phyloP scores from a whole-genome alignment of 805 yeast genomes.

The Lachancea lanzarotensis region DNA sequence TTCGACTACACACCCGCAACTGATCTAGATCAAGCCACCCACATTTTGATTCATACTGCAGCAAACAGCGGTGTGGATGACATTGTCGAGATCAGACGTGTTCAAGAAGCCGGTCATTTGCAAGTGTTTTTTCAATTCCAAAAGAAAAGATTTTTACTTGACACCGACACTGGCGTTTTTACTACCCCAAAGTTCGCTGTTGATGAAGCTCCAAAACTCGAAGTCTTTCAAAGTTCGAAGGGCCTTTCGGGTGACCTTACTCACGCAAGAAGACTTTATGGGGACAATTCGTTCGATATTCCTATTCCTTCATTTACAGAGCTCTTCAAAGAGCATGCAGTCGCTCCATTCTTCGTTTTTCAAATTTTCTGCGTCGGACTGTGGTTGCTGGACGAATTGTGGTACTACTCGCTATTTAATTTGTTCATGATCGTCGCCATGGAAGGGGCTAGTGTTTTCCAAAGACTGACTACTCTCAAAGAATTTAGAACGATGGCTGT shows the following conservation, averaged over 20 bases:
- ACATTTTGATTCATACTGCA: slow-evolving; percentile 71
- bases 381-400: slow-evolving; percentile 94
- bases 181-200: slow-evolving; percentile 72
- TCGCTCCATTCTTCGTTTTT: slow-evolving; percentile 96
- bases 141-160: slow-evolving; percentile 80
- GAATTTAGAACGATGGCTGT: slow-evolving; percentile 98
- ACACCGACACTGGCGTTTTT: slow-evolving; percentile 47
- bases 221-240: slow-evolving; percentile 45
- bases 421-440: slow-evolving; percentile 87
- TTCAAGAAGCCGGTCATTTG: slow-evolving; percentile 47
- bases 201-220: slow-evolving; percentile 52
- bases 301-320: slow-evolving; percentile 91
- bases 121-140: slow-evolving; percentile 79
- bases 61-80: slow-evolving; percentile 84
- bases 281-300: slow-evolving; percentile 84
- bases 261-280: slow-evolving; percentile 55
- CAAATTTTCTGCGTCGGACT: slow-evolving; percentile 92
- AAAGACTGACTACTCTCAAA: slow-evolving; percentile 87
- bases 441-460: slow-evolving; percentile 92
- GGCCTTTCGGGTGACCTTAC: slow-evolving; percentile 54
- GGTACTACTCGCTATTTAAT: slow-evolving; percentile 91
- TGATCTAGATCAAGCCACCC: slow-evolving; percentile 55
- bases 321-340: slow-evolving; percentile 93
- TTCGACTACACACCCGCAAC: slow-evolving; percentile 61
- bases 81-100: slow-evolving; percentile 56